These are phyloP conservation scores for Lunularia cruciata DNA, from an alignment of 225 moss, liverwort and hornwort genomes.

Conservation along the genomic window DNA sequence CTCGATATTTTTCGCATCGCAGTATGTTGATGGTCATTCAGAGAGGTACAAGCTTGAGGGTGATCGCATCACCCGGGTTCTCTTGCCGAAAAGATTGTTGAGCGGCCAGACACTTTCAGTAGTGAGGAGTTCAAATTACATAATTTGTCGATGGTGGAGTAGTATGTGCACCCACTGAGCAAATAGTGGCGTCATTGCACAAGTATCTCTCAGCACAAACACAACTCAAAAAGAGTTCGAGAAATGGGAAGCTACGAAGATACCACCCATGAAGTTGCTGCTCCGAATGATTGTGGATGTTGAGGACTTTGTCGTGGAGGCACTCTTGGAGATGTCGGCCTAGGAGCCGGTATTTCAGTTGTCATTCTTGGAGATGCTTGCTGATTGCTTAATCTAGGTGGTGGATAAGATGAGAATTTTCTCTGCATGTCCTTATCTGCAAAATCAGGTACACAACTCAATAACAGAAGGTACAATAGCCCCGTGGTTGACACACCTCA, in stretches of 20 bases:
- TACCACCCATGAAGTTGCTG: not conserved
- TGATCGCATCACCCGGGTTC: not conserved
- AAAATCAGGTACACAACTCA: not conserved
- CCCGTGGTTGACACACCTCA: not conserved
- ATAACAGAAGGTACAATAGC: not conserved
- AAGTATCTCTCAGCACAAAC: too few relatives aligned
- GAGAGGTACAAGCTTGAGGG: not conserved
- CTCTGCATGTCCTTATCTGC: slow-evolving; percentile 14
- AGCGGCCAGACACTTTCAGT: not conserved
- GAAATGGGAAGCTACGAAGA: not conserved
- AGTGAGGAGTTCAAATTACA: not conserved
- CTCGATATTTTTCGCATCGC: not conserved
- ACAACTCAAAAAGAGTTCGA: not conserved
- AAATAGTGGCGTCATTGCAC: not conserved
- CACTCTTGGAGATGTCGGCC: not conserved
- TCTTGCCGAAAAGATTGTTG: not conserved
- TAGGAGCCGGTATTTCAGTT: too few relatives aligned
- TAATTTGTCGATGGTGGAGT: not conserved
- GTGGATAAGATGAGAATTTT: slow-evolving; percentile 19
- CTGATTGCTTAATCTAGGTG: not conserved
- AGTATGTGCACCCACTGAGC: not conserved
- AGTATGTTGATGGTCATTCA: too few relatives aligned
- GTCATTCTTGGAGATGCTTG: slow-evolving; percentile 8
- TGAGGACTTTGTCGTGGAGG: not conserved
- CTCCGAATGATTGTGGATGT: not conserved